These are phyloP conservation scores for Claviceps purpurea DNA, from an alignment of 2,329 filamentous ascomycete species.

Conservation along the genomic window DNA sequence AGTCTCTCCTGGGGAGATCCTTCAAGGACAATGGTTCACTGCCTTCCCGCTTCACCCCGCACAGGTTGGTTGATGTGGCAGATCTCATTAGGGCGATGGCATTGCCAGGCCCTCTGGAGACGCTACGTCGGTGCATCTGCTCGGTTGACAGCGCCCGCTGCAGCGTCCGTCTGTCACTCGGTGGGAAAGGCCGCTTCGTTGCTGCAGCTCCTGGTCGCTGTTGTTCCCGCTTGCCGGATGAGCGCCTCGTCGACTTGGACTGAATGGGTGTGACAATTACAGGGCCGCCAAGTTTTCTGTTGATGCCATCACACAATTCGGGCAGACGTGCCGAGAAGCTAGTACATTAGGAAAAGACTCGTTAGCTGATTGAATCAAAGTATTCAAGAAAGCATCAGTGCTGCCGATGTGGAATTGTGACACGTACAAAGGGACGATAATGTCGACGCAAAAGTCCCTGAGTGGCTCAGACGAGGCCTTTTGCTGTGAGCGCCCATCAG, in stretches of 20 bases:
- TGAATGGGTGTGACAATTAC: conserved; percentile 42
- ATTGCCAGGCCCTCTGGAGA: conserved; percentile 42
- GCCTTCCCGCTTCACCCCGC: conserved; percentile 52
- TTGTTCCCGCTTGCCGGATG: conserved; percentile 28
- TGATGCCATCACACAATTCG: conserved; percentile 54
- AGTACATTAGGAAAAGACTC: not conserved
- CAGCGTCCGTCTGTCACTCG: conserved; percentile 37
- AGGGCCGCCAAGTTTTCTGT: conserved; percentile 64
- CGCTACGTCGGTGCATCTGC: conserved; percentile 36
- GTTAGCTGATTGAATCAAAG: too few species aligned
- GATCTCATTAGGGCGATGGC: conserved; percentile 54
- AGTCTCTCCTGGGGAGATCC: conserved; percentile 32
- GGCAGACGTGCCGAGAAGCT: conserved; percentile 67
- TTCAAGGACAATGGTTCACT: conserved; percentile 45
- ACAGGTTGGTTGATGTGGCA: conserved; percentile 47
- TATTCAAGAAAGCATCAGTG: too few species aligned
- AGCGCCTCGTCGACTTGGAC: conserved; percentile 32
- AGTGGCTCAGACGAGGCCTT: conserved; percentile 46
- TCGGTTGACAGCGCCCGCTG: conserved; percentile 51
- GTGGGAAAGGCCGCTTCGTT: conserved; percentile 31
- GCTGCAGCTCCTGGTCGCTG: conserved; percentile 39
- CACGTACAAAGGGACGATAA: conserved; percentile 64
- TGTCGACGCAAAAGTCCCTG: conserved; percentile 65
- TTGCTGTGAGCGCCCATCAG: conserved; percentile 24
- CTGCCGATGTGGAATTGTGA: too few species aligned